Conservation (phyloP, 2,329 filamentous ascomycete species). For the Gnomoniopsis sp. region DNA sequence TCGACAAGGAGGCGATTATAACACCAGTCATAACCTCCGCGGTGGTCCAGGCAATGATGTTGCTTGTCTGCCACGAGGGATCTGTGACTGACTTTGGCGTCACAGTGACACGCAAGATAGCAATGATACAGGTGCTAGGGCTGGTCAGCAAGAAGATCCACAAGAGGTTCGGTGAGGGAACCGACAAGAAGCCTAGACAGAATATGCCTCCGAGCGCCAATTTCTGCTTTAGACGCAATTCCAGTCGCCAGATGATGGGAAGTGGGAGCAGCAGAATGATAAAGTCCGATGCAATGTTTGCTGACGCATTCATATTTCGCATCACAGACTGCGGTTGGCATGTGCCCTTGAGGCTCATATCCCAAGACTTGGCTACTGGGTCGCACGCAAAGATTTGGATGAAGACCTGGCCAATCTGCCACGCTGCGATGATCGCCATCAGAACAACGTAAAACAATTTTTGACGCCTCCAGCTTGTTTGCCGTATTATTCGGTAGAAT, state of each 20-base stretch:
- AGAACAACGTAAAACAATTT: not conserved
- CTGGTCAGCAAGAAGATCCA: not conserved
- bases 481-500: conserved; percentile 9
- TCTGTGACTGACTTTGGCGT: not conserved
- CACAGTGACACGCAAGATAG: conserved; percentile 2
- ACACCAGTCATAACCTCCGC: conserved; percentile 5
- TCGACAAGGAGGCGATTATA: conserved; percentile 19
- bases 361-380: conserved; percentile 1
- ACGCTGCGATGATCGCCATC: conserved; percentile 1
- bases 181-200: conserved; percentile 8
- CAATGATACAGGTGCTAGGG: conserved; percentile 5
- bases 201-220: conserved; percentile 2
- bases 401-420: conserved; percentile 2
- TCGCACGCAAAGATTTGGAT: conserved; percentile 3
- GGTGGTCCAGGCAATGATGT: conserved; percentile 1
- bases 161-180: not conserved
- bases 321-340: not conserved
- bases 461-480: not conserved
- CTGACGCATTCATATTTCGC: not conserved
- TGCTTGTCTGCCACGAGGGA: not conserved
- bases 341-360: not conserved
- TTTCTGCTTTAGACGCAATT: not conserved
- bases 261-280: conserved; percentile 9
- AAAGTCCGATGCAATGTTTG: conserved; percentile 8
- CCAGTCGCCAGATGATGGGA: conserved; percentile 4